Conservation (phyloP, 1,139 yeast genomes). For the Blastobotrys illinoisensis region DNA sequence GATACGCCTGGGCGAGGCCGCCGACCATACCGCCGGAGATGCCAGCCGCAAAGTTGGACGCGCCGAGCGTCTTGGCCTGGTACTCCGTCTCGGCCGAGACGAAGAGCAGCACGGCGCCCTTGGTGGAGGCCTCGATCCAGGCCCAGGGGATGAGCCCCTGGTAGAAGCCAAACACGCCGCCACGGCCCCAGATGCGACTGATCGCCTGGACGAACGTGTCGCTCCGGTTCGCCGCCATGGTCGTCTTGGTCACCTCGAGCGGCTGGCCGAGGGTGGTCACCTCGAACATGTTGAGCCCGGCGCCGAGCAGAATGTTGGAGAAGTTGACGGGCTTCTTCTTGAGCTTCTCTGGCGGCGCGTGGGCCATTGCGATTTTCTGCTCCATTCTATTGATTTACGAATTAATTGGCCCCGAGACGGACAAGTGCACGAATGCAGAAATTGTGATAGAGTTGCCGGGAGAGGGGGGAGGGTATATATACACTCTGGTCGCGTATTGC, state of each 20-base stretch:
- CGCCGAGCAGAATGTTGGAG: constrained; percentile 88
- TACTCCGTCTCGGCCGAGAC: constrained; percentile 92
- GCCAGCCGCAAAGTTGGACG: constrained; percentile 72
- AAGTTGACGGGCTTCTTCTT: constrained; percentile 84
- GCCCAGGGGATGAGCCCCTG: constrained; percentile 99
- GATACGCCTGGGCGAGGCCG: constrained; percentile 92
- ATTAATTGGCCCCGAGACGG: too few relatives aligned
- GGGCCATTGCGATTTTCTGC: constrained; percentile 5
- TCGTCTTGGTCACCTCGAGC: constrained; percentile 85
- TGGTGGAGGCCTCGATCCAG: constrained; percentile 98
- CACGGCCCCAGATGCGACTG: constrained; percentile 81
- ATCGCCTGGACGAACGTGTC: constrained; percentile 64
- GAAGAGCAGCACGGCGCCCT: constrained; percentile 94
- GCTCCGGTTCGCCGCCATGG: constrained; percentile 94
- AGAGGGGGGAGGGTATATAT: background rate
- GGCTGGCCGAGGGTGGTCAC: constrained; percentile 96
- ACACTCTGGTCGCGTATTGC: background rate
- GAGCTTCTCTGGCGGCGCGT: constrained; percentile 20
- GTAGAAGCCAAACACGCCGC: constrained; percentile 86
- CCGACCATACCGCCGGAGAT: constrained; percentile 94
- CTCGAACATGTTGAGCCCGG: constrained; percentile 87
- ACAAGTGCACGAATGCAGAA: too few relatives aligned
- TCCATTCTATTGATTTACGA: background rate
- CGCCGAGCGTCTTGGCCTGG: constrained; percentile 57
- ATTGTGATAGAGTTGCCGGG: too few relatives aligned